Percentiles rank a stretch among this genome's conserved stretches.
Evolutionary conservation across 306 rosid genomes (phyloP).

Genomic region (Clitoria ternatea): DNA sequence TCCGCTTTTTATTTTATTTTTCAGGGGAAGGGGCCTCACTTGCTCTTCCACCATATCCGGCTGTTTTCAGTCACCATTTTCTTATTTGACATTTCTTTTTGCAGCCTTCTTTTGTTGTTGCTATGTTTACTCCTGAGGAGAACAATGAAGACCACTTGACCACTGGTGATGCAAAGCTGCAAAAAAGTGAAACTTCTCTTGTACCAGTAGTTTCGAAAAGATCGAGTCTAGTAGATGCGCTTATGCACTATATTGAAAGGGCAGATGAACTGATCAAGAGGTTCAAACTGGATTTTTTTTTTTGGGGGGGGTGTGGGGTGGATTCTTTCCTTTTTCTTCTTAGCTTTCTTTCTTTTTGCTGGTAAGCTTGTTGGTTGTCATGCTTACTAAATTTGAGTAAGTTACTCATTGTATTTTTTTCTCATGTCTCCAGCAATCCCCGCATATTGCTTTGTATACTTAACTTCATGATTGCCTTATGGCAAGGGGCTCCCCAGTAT

Average conservation of each 20-base stretch:
- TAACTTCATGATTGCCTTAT: conserved; percentile 67
- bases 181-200: conserved; percentile 38
- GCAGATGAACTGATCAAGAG: conserved; percentile 48
- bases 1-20: not conserved
- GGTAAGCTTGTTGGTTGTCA: not conserved
- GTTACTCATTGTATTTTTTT: conserved; percentile 20
- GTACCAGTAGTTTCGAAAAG: conserved; percentile 38
- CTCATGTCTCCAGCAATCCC: conserved; percentile 56
- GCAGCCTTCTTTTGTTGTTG: conserved; percentile 89
- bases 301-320: not conserved
- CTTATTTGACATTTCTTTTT: conserved; percentile 26
- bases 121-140: conserved; percentile 50
- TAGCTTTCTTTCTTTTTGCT: not conserved
- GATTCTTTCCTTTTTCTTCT: not conserved
- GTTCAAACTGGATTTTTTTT: conserved; percentile 29
- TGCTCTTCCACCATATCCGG: not conserved
- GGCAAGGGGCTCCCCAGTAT: conserved; percentile 82
- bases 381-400: not conserved
- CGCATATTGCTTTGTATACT: conserved; percentile 61
- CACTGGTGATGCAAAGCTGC: conserved; percentile 43
- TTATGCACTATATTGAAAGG: conserved; percentile 47
- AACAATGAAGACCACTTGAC: conserved; percentile 34
- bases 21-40: not conserved
- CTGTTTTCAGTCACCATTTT: not conserved
- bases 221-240: conserved; percentile 47